A percentile compares a stretch with the other conserved stretches of the same genome.
Evolutionary conservation across 2,329 filamentous ascomycete genomes (phyloP).

Genomic region (Cladosporium cucumerinum): DNA sequence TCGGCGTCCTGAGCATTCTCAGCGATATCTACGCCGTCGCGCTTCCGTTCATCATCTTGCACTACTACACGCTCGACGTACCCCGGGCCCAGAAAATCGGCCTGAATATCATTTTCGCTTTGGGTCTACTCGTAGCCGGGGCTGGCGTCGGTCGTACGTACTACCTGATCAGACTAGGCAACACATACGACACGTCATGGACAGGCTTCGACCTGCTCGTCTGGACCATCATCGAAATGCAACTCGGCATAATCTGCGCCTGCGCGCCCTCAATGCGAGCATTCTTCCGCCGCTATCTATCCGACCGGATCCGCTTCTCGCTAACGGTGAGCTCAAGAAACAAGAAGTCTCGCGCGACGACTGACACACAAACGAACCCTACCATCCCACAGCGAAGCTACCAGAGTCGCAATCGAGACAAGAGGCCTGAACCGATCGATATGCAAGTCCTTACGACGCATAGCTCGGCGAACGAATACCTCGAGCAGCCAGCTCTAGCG

Average conservation of each 20-base stretch:
- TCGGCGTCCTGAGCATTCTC: constrained; percentile 23
- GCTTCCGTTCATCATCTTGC: constrained; percentile 26
- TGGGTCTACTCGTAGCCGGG: constrained; percentile 26
- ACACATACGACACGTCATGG: constrained; percentile 26
- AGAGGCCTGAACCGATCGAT: neutral
- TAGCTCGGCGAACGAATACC: neutral
- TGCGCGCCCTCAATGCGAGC: constrained; percentile 30
- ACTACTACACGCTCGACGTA: constrained; percentile 24
- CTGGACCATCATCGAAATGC: constrained; percentile 30
- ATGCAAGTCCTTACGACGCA: constrained; percentile 6
- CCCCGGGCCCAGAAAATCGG: constrained; percentile 25
- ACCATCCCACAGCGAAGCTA: neutral
- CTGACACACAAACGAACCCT: neutral
- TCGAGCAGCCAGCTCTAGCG: neutral
- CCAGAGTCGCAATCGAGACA: neutral
- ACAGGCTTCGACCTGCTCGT: constrained; percentile 28
- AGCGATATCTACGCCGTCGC: constrained; percentile 28
- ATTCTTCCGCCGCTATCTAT: constrained; percentile 30
- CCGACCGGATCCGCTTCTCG: neutral
- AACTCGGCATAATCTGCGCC: constrained; percentile 33
- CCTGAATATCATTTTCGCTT: constrained; percentile 25
- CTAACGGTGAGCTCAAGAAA: neutral
- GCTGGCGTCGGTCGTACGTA: constrained; percentile 26
- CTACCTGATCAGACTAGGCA: constrained; percentile 24
- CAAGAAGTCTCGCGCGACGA: neutral